phyloP scores from a whole-genome alignment of 2,329 filamentous ascomycete genomes.

The Colletotrichum simmondsii region DNA sequence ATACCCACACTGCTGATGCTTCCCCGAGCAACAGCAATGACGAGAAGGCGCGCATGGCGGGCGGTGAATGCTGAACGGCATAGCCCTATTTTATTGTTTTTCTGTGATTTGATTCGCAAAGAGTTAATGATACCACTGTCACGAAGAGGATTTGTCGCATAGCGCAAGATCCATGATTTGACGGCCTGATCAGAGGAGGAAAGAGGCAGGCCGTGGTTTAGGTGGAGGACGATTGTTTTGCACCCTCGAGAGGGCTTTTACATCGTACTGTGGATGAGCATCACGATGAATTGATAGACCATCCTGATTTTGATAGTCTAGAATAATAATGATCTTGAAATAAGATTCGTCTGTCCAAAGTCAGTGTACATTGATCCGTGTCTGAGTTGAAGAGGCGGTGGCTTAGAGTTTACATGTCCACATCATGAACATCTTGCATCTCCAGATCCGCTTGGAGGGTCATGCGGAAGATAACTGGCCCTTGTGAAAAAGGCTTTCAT shows the following conservation, averaged over 20 bases:
- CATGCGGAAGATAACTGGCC: too few species aligned
- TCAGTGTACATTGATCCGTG: rapidly evolving
- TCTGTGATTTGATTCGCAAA: slow-evolving; percentile 13
- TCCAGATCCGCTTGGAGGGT: too few species aligned
- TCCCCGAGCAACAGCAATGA: slow-evolving; percentile 21
- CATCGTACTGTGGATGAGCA: neutral
- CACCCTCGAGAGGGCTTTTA: neutral
- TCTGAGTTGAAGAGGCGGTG: too few species aligned
- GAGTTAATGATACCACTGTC: slow-evolving; percentile 32
- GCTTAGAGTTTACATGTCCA: neutral
- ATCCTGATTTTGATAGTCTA: slow-evolving; percentile 7
- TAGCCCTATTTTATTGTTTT: slow-evolving; percentile 1
- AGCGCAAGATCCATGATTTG: slow-evolving; percentile 6
- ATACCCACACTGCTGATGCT: slow-evolving; percentile 30
- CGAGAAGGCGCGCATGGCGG: slow-evolving; percentile 17
- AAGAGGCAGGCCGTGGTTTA: neutral
- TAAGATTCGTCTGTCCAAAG: neutral
- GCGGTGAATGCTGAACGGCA: neutral
- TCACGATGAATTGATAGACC: neutral
- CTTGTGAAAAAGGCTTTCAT: too few species aligned
- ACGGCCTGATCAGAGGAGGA: neutral
- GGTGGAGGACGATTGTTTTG: neutral
- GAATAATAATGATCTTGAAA: slow-evolving; percentile 18
- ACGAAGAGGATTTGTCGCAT: slow-evolving; percentile 18
- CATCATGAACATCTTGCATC: neutral